Evolutionary conservation across 768 basidiomycete genomes (phyloP).

Genomic region (Mycena vulgaris): DNA sequence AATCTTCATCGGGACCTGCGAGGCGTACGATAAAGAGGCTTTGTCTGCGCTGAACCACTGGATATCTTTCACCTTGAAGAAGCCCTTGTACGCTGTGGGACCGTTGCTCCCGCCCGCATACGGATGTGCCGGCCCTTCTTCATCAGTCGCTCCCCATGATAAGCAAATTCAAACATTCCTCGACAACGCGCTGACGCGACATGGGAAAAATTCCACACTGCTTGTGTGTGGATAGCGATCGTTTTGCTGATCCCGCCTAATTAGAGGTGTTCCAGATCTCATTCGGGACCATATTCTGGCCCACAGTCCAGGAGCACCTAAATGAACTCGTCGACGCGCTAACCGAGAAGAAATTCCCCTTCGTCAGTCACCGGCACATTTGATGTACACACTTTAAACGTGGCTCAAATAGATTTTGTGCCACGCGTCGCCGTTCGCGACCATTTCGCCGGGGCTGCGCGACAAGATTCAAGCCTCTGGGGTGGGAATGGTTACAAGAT

Average conservation of each 20-base stretch:
- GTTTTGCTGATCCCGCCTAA: neutral
- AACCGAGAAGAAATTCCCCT: slow-evolving; percentile 37
- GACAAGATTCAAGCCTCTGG: neutral
- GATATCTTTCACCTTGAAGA: slow-evolving; percentile 22
- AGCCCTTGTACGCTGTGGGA: slow-evolving; percentile 39
- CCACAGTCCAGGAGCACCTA: slow-evolving; percentile 19
- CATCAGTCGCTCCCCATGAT: slow-evolving; percentile 13
- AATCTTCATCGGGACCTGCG: slow-evolving; percentile 30
- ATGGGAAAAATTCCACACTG: slow-evolving; percentile 40
- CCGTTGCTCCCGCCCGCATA: slow-evolving; percentile 36
- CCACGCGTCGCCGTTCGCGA: slow-evolving; percentile 36
- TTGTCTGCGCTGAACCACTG: slow-evolving; percentile 34
- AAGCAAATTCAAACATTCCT: slow-evolving; percentile 30
- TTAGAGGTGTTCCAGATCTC: slow-evolving; percentile 1
- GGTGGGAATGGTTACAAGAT: neutral
- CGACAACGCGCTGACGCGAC: slow-evolving; percentile 11
- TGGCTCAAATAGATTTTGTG: slow-evolving; percentile 26
- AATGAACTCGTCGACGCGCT: slow-evolving; percentile 36
- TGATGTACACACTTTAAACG: neutral
- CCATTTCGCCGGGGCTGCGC: neutral
- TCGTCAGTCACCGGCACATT: slow-evolving; percentile 26
- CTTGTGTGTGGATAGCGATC: slow-evolving; percentile 29
- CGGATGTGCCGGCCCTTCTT: neutral
- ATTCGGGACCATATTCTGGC: slow-evolving; percentile 32
- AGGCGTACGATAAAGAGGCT: slow-evolving; percentile 37